Conservation (phyloP, 2,329 filamentous ascomycete genomes). For the Tolypocladium amazonense region DNA sequence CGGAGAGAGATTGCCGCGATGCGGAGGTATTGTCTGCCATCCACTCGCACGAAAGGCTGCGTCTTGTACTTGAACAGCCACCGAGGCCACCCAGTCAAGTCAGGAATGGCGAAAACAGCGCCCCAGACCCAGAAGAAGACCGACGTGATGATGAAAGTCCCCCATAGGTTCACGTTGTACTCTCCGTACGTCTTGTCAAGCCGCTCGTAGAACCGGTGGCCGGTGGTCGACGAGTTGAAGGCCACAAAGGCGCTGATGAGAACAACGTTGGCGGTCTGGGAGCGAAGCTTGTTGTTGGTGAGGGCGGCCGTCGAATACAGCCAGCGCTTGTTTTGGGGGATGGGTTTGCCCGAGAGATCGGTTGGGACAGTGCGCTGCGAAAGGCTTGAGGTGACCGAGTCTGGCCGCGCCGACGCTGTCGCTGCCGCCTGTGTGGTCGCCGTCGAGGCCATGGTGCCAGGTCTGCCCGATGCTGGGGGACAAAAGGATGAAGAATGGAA, state of each 20-base stretch:
- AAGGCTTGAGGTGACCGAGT: background rate
- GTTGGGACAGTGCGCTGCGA: constrained; percentile 2
- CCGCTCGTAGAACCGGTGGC: constrained; percentile 3
- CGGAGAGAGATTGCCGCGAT: constrained; percentile 23
- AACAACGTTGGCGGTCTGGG: background rate
- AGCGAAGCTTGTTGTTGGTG: background rate
- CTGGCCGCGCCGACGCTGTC: background rate
- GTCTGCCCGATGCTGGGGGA: background rate
- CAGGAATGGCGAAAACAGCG: constrained; percentile 21
- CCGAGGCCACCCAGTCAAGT: constrained; percentile 26
- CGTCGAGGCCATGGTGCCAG: background rate
- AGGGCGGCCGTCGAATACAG: constrained; percentile 5
- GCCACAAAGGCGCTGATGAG: constrained; percentile 2
- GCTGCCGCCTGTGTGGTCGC: background rate
- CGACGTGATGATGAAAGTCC: constrained; percentile 24
- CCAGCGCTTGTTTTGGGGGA: constrained; percentile 6
- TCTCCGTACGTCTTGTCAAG: constrained; percentile 11
- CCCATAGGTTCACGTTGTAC: constrained; percentile 22
- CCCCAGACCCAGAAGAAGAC: constrained; percentile 29
- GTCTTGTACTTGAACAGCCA: constrained; percentile 38
- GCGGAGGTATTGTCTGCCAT: constrained; percentile 3
- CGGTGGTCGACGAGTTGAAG: constrained; percentile 4
- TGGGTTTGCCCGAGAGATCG: constrained; percentile 5
- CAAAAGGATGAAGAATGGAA: background rate
- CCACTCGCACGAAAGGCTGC: constrained; percentile 29